Conservation (phyloP, 805 yeast genomes). For the Torulaspora microellipsoides region DNA sequence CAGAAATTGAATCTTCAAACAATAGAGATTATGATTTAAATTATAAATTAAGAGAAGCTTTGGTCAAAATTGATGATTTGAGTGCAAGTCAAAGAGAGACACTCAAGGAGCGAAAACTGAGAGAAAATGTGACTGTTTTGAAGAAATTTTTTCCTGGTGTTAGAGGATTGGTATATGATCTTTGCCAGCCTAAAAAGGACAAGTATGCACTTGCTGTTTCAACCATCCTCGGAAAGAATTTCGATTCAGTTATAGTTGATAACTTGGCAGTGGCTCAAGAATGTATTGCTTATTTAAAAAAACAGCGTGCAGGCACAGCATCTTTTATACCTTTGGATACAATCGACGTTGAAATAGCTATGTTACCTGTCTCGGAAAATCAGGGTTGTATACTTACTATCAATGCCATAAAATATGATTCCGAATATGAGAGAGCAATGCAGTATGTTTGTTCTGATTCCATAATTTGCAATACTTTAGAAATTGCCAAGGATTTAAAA, state of each 20-base stretch:
- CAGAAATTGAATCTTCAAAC: conserved; percentile 37
- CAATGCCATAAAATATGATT: conserved; percentile 71
- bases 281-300: conserved; percentile 75
- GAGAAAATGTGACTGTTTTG: conserved; percentile 68
- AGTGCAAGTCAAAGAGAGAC: conserved; percentile 75
- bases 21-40: conserved; percentile 58
- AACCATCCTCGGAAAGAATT: conserved; percentile 70
- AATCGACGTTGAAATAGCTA: conserved; percentile 63
- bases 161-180: conserved; percentile 71
- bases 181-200: conserved; percentile 70
- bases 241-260: conserved; percentile 84
- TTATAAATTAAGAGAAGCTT: conserved; percentile 54
- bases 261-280: conserved; percentile 60
- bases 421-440: conserved; percentile 66
- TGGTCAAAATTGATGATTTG: conserved; percentile 61
- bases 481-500: conserved; percentile 63
- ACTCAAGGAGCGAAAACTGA: conserved; percentile 57
- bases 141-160: conserved; percentile 81
- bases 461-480: conserved; percentile 67
- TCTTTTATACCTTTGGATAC: conserved; percentile 86
- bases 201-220: conserved; percentile 71
- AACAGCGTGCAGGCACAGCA: conserved; percentile 79
- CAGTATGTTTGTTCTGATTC: conserved; percentile 77
- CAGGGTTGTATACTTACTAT: conserved; percentile 42
- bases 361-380: conserved; percentile 18